Conservation (phyloP, 2,329 filamentous ascomycete species). For the Aschersonia sp. region DNA sequence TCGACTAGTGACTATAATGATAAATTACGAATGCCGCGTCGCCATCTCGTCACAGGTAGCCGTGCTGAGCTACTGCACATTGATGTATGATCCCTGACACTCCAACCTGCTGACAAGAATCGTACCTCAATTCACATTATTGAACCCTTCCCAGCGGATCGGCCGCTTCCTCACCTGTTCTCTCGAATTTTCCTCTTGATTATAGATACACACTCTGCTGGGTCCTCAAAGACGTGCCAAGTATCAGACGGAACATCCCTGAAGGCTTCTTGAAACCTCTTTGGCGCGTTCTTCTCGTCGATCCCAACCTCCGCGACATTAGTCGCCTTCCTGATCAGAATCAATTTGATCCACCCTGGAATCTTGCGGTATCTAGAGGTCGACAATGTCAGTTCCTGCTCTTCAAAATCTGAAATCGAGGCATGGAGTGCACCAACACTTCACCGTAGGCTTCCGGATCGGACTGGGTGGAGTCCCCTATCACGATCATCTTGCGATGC, state of each 20-base stretch:
- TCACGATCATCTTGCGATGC: conserved; percentile 60
- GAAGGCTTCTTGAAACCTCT: conserved; percentile 75
- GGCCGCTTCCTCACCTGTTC: background rate
- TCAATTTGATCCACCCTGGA: conserved; percentile 65
- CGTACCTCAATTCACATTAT: background rate
- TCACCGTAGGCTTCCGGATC: conserved; percentile 86
- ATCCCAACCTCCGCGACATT: conserved; percentile 58
- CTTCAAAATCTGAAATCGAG: background rate
- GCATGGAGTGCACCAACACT: conserved; percentile 33
- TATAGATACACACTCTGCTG: conserved; percentile 42
- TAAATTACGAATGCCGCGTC: too few species aligned
- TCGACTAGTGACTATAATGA: too few species aligned
- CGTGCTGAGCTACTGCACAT: too few species aligned
- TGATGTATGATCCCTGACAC: too few species aligned
- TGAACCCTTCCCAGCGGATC: background rate
- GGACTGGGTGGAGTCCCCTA: conserved; percentile 83
- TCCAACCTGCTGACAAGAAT: background rate
- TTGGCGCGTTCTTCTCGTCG: conserved; percentile 56
- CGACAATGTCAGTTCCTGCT: conserved; percentile 3
- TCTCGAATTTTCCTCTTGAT: conserved; percentile 10
- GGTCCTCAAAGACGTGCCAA: conserved; percentile 75
- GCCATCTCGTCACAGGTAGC: too few species aligned
- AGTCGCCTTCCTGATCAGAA: conserved; percentile 73
- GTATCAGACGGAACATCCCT: conserved; percentile 50
- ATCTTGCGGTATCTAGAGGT: conserved; percentile 39